A percentile compares a stretch with the other conserved stretches of the same genome.
phyloP scores from a whole-genome alignment of 192 early-diverging fungal species.

The Entomortierella chlamydospora region DNA sequence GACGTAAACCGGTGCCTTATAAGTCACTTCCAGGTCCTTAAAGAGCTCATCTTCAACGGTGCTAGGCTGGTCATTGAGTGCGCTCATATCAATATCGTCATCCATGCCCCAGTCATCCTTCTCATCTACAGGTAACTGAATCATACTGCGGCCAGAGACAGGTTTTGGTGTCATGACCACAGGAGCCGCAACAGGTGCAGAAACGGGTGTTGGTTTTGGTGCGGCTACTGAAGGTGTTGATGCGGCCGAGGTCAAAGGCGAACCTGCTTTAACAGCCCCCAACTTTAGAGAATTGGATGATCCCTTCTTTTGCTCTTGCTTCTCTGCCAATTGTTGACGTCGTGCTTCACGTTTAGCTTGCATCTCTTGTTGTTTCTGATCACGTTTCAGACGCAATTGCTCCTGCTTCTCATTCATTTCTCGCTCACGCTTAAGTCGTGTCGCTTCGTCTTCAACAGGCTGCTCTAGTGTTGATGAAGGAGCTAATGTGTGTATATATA shows the following conservation, averaged over 20 bases:
- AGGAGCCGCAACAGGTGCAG: background rate
- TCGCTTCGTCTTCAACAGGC: slow-evolving; percentile 27
- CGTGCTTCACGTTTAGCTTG: slow-evolving; percentile 47
- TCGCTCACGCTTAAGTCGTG: slow-evolving; percentile 20
- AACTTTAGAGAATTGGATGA: slow-evolving; percentile 20
- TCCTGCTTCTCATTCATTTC: slow-evolving; percentile 44
- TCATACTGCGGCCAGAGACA: slow-evolving; percentile 9
- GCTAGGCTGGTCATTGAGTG: slow-evolving; percentile 10
- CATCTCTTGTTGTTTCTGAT: slow-evolving; percentile 55
- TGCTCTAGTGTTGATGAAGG: slow-evolving; percentile 6
- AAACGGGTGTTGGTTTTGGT: background rate
- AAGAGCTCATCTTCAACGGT: slow-evolving; percentile 44
- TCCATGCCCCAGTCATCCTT: slow-evolving; percentile 45
- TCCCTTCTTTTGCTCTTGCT: slow-evolving; percentile 25
- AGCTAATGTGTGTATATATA: slow-evolving; percentile 1
- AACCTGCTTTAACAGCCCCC: background rate
- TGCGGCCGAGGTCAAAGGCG: background rate
- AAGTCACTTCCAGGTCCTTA: slow-evolving; percentile 46
- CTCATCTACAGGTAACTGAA: slow-evolving; percentile 17
- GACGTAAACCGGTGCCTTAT: slow-evolving; percentile 43
- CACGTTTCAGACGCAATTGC: slow-evolving; percentile 43
- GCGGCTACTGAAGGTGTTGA: background rate
- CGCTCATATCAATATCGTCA: slow-evolving; percentile 27
- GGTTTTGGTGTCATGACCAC: background rate
- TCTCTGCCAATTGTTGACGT: slow-evolving; percentile 45